These are phyloP conservation scores for Ephemerocybe angulata DNA, from an alignment of 768 basidiomycete genomes.

Conservation along the genomic window DNA sequence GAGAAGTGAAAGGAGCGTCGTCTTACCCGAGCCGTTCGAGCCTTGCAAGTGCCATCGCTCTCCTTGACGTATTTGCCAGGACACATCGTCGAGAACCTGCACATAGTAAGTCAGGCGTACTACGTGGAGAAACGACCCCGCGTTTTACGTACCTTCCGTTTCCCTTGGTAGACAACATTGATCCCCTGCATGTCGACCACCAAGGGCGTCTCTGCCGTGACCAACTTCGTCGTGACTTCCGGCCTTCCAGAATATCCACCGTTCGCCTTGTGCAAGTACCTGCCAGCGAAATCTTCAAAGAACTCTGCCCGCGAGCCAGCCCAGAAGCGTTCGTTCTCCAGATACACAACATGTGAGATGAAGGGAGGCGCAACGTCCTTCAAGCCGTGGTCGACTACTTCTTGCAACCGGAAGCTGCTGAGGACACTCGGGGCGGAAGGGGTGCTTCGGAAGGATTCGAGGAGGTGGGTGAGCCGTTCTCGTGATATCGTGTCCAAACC, in stretches of 20 bases:
- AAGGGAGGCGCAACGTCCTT: conserved; percentile 49
- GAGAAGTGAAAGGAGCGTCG: conserved; percentile 83
- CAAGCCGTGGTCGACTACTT: conserved; percentile 36
- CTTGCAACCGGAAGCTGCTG: conserved; percentile 53
- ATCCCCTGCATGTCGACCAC: conserved; percentile 65
- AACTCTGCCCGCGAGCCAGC: conserved; percentile 51
- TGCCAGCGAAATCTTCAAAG: conserved; percentile 15
- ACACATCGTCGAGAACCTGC: conserved; percentile 72
- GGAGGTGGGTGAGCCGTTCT: conserved; percentile 11
- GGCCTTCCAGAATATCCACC: too few relatives aligned
- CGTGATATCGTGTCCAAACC: conserved; percentile 70
- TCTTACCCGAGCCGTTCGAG: conserved; percentile 92
- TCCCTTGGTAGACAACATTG: conserved; percentile 61
- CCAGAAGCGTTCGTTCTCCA: conserved; percentile 44
- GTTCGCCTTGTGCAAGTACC: neutral
- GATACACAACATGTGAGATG: conserved; percentile 64
- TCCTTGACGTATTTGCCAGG: conserved; percentile 79
- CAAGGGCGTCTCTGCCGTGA: conserved; percentile 13
- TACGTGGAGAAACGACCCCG: too few relatives aligned
- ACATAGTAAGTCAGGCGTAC: neutral
- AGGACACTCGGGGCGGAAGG: conserved; percentile 14
- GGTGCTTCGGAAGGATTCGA: conserved; percentile 17
- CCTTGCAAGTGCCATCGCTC: conserved; percentile 91
- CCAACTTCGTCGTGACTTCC: neutral
- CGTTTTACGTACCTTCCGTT: conserved; percentile 46